Evolutionary conservation across 2,329 filamentous ascomycete genomes (phyloP).

Genomic region (Exophiala sp.): DNA sequence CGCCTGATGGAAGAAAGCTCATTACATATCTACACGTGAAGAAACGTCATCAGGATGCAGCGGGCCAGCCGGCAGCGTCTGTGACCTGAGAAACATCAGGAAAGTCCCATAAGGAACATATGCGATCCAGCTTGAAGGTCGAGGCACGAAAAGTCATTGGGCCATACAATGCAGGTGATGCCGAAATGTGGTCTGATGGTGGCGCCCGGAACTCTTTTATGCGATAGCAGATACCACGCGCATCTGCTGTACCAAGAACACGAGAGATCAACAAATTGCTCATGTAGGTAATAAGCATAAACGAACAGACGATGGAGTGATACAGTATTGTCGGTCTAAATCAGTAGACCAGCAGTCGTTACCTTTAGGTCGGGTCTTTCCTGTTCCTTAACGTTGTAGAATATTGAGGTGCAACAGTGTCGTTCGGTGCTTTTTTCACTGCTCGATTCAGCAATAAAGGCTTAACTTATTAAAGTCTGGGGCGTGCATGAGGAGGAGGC

Average conservation of each 20-base stretch:
- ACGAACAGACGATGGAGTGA: too few species aligned
- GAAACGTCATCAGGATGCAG: slow-evolving; percentile 5
- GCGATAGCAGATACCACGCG: not conserved
- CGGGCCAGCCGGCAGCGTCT: not conserved
- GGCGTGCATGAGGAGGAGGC: too few species aligned
- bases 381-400: too few species aligned
- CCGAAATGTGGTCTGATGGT: slow-evolving; percentile 8
- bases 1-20: not conserved
- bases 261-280: not conserved
- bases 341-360: too few species aligned
- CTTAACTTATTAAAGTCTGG: too few species aligned
- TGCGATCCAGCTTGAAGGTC: not conserved
- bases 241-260: not conserved
- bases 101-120: not conserved
- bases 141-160: not conserved
- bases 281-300: not conserved
- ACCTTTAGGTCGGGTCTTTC: too few species aligned
- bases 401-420: too few species aligned
- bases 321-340: too few species aligned
- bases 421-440: too few species aligned
- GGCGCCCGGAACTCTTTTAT: not conserved
- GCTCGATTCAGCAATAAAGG: too few species aligned
- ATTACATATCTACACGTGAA: slow-evolving; percentile 2
- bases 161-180: not conserved
- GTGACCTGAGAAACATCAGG: not conserved